A percentile compares a stretch with the other conserved stretches of the same genome.
Conservation (phyloP, 495 filamentous ascomycete species). For the Cercophora scortea region DNA sequence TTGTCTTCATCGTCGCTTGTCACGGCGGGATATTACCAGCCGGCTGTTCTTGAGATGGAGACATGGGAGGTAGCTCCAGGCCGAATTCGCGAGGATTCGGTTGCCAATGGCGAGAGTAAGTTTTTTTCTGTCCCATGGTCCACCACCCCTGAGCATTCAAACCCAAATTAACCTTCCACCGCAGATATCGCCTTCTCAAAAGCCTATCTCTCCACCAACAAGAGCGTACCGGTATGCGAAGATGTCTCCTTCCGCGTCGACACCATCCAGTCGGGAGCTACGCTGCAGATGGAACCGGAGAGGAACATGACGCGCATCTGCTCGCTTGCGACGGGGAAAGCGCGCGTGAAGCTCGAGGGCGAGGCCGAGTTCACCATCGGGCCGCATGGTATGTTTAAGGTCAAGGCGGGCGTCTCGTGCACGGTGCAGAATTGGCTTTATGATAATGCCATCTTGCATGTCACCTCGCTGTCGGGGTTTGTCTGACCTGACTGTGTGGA, state of each 20-base stretch:
- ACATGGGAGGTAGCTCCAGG: conserved; percentile 21
- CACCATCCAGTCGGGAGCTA: conserved; percentile 18
- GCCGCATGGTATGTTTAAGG: conserved; percentile 24
- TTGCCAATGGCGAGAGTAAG: conserved; percentile 16
- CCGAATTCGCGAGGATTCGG: conserved; percentile 6
- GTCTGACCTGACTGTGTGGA: conserved; percentile 1
- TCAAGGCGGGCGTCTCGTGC: conserved; percentile 17
- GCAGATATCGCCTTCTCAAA: conserved; percentile 29
- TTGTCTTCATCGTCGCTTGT: neutral
- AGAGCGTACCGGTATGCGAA: conserved; percentile 18
- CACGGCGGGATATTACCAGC: neutral
- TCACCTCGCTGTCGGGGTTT: conserved; percentile 17
- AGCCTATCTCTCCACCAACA: conserved; percentile 23
- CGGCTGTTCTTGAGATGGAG: conserved; percentile 23
- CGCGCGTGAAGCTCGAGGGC: conserved; percentile 17
- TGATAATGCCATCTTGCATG: conserved; percentile 27
- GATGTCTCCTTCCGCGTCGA: conserved; percentile 28
- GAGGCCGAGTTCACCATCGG: conserved; percentile 29
- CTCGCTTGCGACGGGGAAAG: conserved; percentile 28
- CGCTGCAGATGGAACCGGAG: conserved; percentile 14
- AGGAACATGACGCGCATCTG: conserved; percentile 18
- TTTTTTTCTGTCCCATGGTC: neutral
- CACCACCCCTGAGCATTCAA: neutral
- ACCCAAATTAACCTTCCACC: neutral
- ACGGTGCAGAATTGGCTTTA: conserved; percentile 24